phyloP scores from a whole-genome alignment of 176 grass and related monocot species.

The Lolium rigidum region DNA sequence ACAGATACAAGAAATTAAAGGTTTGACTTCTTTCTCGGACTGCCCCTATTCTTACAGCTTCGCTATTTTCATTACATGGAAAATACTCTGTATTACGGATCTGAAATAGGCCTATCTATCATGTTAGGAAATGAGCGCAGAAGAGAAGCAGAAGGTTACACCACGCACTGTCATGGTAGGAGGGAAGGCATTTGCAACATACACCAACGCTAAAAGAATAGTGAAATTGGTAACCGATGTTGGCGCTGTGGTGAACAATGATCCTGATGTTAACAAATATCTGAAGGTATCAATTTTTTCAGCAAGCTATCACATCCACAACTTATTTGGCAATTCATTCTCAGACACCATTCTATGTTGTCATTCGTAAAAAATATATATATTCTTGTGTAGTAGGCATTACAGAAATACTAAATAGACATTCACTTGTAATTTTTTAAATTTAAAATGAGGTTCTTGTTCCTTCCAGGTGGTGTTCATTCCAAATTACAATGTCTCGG shows the following conservation, averaged over 20 bases:
- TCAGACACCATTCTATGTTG: not conserved
- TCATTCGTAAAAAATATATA: not conserved
- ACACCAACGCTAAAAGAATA: conserved; percentile 85
- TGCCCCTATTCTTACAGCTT: conserved; percentile 13
- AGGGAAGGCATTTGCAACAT: conserved; percentile 88
- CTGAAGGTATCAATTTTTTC: conserved; percentile 64
- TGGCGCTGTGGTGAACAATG: conserved; percentile 73
- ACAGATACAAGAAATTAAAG: conserved; percentile 86
- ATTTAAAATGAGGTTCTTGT: conserved; percentile 20
- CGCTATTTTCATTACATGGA: conserved; percentile 23
- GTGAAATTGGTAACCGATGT: conserved; percentile 86
- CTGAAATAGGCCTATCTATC: conserved; percentile 37
- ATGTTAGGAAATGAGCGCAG: conserved; percentile 68
- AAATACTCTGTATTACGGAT: conserved; percentile 25
- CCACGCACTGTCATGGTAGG: conserved; percentile 73
- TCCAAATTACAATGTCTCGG: conserved; percentile 99
- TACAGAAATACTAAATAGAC: conserved; percentile 6
- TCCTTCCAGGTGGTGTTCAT: conserved; percentile 83
- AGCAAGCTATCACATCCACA: not conserved
- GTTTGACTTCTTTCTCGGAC: conserved; percentile 37
- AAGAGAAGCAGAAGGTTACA: conserved; percentile 65
- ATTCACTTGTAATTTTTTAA: not conserved
- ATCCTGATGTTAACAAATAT: conserved; percentile 72
- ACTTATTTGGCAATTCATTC: conserved; percentile 20
- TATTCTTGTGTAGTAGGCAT: not conserved